These are phyloP conservation scores for Claviceps monticola DNA, from an alignment of 2,329 filamentous ascomycete species.

Conservation along the genomic window DNA sequence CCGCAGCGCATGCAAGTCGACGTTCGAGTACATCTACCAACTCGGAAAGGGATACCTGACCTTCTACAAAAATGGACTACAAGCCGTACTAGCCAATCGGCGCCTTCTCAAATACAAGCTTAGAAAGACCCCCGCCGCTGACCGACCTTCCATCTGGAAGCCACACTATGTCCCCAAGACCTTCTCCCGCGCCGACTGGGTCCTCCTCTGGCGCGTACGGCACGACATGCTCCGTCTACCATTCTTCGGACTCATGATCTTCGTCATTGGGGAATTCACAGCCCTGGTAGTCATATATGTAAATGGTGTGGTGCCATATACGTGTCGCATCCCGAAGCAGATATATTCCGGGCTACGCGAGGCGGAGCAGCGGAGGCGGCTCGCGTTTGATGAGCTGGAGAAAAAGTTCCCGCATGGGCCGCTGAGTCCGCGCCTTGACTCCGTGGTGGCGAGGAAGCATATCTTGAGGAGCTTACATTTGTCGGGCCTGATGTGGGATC, in stretches of 20 bases:
- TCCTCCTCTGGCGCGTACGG: slow-evolving; percentile 52
- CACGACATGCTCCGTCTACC: slow-evolving; percentile 69
- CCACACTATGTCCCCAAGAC: slow-evolving; percentile 20
- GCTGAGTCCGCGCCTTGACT: slow-evolving; percentile 18
- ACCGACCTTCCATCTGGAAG: slow-evolving; percentile 28
- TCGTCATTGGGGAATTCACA: slow-evolving; percentile 76
- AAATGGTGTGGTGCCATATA: slow-evolving; percentile 57
- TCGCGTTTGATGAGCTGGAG: slow-evolving; percentile 32
- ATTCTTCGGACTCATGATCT: slow-evolving; percentile 59
- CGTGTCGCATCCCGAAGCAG: slow-evolving; percentile 73
- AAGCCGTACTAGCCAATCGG: slow-evolving; percentile 58
- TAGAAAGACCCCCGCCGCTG: slow-evolving; percentile 36
- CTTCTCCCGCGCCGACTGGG: slow-evolving; percentile 51
- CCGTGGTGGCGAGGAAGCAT: slow-evolving; percentile 19
- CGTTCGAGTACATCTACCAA: slow-evolving; percentile 35
- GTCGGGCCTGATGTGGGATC: slow-evolving; percentile 35
- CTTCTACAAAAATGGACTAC: slow-evolving; percentile 83
- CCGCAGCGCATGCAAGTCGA: slow-evolving; percentile 25
- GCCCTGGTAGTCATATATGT: slow-evolving; percentile 64
- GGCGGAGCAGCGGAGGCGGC: slow-evolving; percentile 36
- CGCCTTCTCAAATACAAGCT: slow-evolving; percentile 32
- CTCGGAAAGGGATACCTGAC: slow-evolving; percentile 61
- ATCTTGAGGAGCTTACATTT: slow-evolving; percentile 31
- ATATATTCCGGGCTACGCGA: slow-evolving; percentile 41
- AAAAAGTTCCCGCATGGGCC: slow-evolving; percentile 21